These are phyloP conservation scores for Aspergillus sp. DNA, from an alignment of 2,329 filamentous ascomycete species.

Conservation along the genomic window DNA sequence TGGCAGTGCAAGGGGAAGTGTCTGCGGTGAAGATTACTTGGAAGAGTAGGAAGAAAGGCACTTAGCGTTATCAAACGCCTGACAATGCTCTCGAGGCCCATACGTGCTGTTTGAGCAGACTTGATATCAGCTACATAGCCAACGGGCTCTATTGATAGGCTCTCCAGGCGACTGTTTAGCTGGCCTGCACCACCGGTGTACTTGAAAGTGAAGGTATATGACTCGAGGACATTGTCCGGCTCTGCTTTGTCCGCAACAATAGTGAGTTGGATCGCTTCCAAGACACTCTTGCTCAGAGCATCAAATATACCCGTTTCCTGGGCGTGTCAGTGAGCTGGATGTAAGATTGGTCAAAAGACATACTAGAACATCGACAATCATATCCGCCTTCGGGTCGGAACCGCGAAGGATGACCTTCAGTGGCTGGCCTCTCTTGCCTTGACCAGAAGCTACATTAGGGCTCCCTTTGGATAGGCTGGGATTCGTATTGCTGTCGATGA, in stretches of 20 bases:
- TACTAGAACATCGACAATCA: conserved; percentile 54
- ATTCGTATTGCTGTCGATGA: conserved; percentile 28
- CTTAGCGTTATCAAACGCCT: conserved; percentile 45
- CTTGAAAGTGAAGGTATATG: conserved; percentile 55
- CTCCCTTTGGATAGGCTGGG: conserved; percentile 7
- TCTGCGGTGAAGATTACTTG: conserved; percentile 37
- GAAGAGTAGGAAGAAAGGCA: conserved; percentile 46
- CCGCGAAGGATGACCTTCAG: conserved; percentile 48
- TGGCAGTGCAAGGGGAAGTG: background rate
- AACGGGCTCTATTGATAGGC: conserved; percentile 32
- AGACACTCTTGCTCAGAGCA: conserved; percentile 47
- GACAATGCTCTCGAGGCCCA: conserved; percentile 49
- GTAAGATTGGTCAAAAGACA: conserved; percentile 16
- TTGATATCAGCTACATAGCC: conserved; percentile 39
- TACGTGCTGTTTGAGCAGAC: conserved; percentile 46
- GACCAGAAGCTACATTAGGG: conserved; percentile 24
- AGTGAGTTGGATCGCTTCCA: conserved; percentile 53
- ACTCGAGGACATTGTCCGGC: conserved; percentile 50
- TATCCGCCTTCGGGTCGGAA: conserved; percentile 47
- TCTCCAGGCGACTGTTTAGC: conserved; percentile 36
- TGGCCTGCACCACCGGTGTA: conserved; percentile 40
- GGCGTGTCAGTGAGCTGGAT: conserved; percentile 28
- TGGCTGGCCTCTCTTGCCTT: conserved; percentile 34
- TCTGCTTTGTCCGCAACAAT: conserved; percentile 47
- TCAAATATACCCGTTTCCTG: conserved; percentile 56